These are phyloP conservation scores for Emericellopsis atlantica DNA, from an alignment of 2,329 filamentous ascomycete species.

Conservation along the genomic window DNA sequence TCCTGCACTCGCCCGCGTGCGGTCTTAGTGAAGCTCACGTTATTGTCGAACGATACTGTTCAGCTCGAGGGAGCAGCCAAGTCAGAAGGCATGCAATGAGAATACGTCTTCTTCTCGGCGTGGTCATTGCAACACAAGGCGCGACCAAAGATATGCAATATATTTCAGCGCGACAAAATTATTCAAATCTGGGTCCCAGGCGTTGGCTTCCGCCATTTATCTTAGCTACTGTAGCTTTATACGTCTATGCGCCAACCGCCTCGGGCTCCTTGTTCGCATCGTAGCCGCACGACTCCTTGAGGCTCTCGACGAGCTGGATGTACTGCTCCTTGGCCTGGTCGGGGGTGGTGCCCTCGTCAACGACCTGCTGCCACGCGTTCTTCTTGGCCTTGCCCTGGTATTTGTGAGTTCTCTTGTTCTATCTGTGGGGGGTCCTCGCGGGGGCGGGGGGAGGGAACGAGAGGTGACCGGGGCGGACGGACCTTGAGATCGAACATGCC, in stretches of 20 bases:
- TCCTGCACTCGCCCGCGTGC: too few species aligned
- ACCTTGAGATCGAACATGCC: constrained; percentile 63
- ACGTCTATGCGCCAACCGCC: constrained; percentile 25
- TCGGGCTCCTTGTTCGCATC: constrained; percentile 52
- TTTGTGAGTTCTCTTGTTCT: constrained; percentile 1
- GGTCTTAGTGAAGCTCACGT: too few species aligned
- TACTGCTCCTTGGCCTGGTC: constrained; percentile 67
- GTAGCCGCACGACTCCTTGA: constrained; percentile 60
- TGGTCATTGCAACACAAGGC: too few species aligned
- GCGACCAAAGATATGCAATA: too few species aligned
- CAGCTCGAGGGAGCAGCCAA: too few species aligned
- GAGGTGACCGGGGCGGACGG: constrained; percentile 4
- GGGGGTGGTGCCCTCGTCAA: constrained; percentile 48
- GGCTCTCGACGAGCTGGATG: constrained; percentile 55
- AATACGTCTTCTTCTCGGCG: too few species aligned
- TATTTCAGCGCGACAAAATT: too few species aligned
- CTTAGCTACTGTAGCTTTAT: background rate
- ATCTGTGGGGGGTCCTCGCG: background rate
- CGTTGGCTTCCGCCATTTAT: background rate
- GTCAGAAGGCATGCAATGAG: too few species aligned
- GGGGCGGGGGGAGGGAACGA: background rate
- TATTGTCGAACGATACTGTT: too few species aligned
- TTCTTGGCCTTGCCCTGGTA: constrained; percentile 67
- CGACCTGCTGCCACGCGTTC: constrained; percentile 60
- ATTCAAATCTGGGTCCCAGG: background rate